Percentiles rank a stretch among this genome's conserved stretches.
These are phyloP conservation scores for Umbellularia californica DNA, from an alignment of 164 flowering plant genomes.

Conservation along the genomic window DNA sequence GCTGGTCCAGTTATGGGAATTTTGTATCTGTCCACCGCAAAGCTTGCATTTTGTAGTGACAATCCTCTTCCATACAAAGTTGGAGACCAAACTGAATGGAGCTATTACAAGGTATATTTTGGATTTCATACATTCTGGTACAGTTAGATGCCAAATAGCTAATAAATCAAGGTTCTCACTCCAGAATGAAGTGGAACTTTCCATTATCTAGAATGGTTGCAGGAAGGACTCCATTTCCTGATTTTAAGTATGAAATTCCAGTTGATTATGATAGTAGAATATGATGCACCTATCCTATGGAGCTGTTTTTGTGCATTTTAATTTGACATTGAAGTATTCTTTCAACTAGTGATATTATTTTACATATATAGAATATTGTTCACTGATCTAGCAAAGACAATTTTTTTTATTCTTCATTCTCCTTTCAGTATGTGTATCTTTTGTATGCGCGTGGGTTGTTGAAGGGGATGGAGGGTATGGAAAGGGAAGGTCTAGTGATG, in stretches of 20 bases:
- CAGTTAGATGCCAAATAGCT: not conserved
- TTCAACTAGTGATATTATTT: too few species aligned
- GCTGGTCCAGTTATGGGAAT: slow-evolving; percentile 94
- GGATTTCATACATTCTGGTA: not conserved
- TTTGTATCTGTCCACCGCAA: slow-evolving; percentile 70
- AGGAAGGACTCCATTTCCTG: not conserved
- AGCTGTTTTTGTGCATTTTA: not conserved
- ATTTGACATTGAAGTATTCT: too few species aligned
- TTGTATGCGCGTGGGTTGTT: too few species aligned
- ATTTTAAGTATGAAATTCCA: too few species aligned
- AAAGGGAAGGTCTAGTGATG: too few species aligned
- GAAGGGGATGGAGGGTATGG: too few species aligned
- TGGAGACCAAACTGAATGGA: slow-evolving; percentile 67
- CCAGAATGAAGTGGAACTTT: not conserved
- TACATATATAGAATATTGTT: too few species aligned
- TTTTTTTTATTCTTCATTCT: too few species aligned
- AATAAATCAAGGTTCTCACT: not conserved
- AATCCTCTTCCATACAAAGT: slow-evolving; percentile 73
- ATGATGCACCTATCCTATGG: not conserved
- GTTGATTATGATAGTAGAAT: not conserved
- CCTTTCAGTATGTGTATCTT: too few species aligned
- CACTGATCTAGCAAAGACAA: too few species aligned
- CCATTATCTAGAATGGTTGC: not conserved
- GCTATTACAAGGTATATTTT: slow-evolving; percentile 80
- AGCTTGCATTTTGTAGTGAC: slow-evolving; percentile 91